Conservation (phyloP, 768 basidiomycete genomes). For the Lentinula guzmanii region DNA sequence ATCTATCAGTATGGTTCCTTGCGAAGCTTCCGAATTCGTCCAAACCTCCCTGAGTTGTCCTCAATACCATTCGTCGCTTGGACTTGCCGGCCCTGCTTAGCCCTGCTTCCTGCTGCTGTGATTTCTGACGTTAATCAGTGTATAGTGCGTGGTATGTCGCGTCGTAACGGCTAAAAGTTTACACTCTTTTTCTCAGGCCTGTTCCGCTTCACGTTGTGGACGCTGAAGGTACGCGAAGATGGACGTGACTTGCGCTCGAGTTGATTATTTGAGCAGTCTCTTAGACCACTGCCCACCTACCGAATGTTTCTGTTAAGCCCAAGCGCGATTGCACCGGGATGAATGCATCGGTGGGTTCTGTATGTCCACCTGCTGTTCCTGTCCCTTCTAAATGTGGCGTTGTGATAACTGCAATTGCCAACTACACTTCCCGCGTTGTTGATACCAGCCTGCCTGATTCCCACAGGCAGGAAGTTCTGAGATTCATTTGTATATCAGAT, state of each 20-base stretch:
- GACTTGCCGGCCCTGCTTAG: not conserved
- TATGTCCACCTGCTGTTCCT: not conserved
- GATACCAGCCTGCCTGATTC: constrained; percentile 18
- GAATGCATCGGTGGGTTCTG: not conserved
- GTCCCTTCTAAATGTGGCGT: not conserved
- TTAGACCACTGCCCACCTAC: constrained; percentile 10
- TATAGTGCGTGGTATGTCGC: not conserved
- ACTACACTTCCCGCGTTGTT: constrained; percentile 25
- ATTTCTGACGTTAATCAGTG: not conserved
- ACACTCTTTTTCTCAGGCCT: not conserved
- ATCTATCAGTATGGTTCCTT: not conserved
- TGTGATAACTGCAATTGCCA: constrained; percentile 28
- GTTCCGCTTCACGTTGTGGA: not conserved
- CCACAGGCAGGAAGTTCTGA: constrained; percentile 24
- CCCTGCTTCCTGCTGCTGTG: too few species aligned
- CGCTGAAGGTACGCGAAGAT: not conserved
- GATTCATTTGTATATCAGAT: constrained; percentile 16
- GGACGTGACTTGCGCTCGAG: too few species aligned
- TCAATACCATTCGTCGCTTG: not conserved
- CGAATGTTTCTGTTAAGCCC: constrained; percentile 24
- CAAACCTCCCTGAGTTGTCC: not conserved
- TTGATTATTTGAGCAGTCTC: not conserved
- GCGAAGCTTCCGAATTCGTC: not conserved
- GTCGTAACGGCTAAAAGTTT: not conserved
- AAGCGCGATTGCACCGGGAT: constrained; percentile 21